Evolutionary conservation across 140 eudicot genomes (phyloP).

Genomic region (Anethum foeniculum): DNA sequence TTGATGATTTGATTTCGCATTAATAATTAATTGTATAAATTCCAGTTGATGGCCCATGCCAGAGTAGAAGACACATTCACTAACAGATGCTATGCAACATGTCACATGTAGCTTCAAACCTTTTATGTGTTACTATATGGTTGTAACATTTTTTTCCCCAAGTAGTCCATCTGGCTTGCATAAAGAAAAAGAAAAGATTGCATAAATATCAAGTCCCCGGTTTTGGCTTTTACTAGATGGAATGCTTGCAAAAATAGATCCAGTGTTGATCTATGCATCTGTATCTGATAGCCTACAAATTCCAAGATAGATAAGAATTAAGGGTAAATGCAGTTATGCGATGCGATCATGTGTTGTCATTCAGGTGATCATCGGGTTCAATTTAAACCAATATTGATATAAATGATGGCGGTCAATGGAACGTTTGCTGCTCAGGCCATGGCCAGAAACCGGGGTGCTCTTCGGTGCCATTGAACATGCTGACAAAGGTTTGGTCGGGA

Average conservation of each 20-base stretch:
- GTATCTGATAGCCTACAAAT: background rate
- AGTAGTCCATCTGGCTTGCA: slow-evolving; percentile 14
- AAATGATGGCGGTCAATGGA: background rate
- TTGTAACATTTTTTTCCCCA: background rate
- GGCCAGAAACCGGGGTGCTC: slow-evolving; percentile 66
- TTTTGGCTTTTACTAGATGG: background rate
- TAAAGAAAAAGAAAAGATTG: background rate
- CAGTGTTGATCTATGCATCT: slow-evolving; percentile 2
- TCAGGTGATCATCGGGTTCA: too few species aligned
- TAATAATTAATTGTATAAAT: background rate
- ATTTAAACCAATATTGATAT: background rate
- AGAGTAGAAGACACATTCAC: slow-evolving; percentile 17
- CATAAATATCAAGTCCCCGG: background rate
- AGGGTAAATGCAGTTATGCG: background rate
- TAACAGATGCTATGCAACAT: slow-evolving; percentile 16
- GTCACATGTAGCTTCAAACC: slow-evolving; percentile 29
- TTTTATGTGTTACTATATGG: too few species aligned
- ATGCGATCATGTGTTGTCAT: background rate
- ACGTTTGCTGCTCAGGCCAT: slow-evolving; percentile 49
- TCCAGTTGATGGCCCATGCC: slow-evolving; percentile 20
- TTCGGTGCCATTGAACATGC: slow-evolving; percentile 52
- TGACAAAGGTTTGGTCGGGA: slow-evolving; percentile 42
- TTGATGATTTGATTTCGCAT: background rate
- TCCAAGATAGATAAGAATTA: background rate
- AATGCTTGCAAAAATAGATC: background rate